These are phyloP conservation scores for Penicillium taxi DNA, from an alignment of 495 filamentous ascomycete genomes.

Conservation along the genomic window DNA sequence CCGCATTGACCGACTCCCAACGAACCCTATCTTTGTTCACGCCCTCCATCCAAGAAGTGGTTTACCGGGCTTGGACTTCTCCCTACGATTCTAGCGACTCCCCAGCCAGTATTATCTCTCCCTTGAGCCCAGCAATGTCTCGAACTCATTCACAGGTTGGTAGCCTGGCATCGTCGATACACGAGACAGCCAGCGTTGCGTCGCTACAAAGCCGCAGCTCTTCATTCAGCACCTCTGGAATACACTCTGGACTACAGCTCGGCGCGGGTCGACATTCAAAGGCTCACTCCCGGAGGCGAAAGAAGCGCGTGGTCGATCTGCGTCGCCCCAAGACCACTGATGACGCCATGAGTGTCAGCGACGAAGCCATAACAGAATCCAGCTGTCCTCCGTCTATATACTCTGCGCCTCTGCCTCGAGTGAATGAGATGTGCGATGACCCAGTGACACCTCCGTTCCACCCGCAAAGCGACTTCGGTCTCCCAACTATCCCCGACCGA, in stretches of 20 bases:
- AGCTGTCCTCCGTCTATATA: conserved; percentile 33
- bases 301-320: conserved; percentile 89
- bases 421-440: conserved; percentile 36
- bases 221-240: conserved; percentile 25
- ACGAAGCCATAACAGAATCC: conserved; percentile 38
- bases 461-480: conserved; percentile 25
- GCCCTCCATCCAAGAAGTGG: conserved; percentile 68
- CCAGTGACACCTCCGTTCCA: conserved; percentile 40
- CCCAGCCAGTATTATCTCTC: conserved; percentile 46
- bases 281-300: conserved; percentile 65
- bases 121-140: conserved; percentile 44
- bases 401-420: conserved; percentile 35
- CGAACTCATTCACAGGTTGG: conserved; percentile 56
- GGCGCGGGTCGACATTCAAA: conserved; percentile 59
- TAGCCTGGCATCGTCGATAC: conserved; percentile 46
- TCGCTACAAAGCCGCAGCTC: conserved; percentile 35
- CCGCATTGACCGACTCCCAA: conserved; percentile 70
- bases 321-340: conserved; percentile 54
- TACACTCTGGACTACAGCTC: conserved; percentile 52
- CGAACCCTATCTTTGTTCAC: conserved; percentile 83
- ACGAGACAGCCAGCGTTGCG: conserved; percentile 38
- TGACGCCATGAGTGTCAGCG: conserved; percentile 49
- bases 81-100: conserved; percentile 62
- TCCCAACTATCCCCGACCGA: conserved; percentile 35
- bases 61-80: conserved; percentile 88